Evolutionary conservation across 1,284 basidiomycete species (phyloP).

Genomic region (Sporisorium graminicola): DNA sequence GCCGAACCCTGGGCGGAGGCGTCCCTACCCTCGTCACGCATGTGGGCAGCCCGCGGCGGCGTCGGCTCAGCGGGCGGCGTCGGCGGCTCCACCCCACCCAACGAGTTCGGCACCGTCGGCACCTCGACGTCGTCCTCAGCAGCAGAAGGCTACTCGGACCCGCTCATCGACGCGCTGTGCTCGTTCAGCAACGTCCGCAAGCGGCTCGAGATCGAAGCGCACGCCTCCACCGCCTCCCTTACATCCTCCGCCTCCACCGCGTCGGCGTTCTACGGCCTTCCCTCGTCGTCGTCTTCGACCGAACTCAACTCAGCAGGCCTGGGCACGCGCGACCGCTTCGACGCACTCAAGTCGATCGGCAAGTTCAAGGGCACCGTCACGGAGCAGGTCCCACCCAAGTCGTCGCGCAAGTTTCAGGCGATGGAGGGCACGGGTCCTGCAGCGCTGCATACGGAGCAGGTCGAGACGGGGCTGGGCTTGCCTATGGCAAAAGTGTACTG

Average conservation of each 20-base stretch:
- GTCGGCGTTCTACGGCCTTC: constrained; percentile 12
- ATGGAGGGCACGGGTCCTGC: constrained; percentile 52
- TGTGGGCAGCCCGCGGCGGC: constrained; percentile 26
- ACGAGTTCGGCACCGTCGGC: constrained; percentile 43
- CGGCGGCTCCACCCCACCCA: constrained; percentile 23
- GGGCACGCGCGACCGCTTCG: constrained; percentile 43
- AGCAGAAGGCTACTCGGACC: constrained; percentile 31
- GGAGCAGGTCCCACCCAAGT: constrained; percentile 43
- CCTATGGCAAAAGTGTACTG: constrained; percentile 65
- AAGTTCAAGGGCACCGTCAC: constrained; percentile 63
- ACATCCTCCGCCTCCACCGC: constrained; percentile 8
- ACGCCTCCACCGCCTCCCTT: too few relatives aligned
- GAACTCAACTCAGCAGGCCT: constrained; percentile 27
- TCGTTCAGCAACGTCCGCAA: constrained; percentile 60
- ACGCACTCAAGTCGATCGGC: constrained; percentile 48
- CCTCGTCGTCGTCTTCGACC: constrained; percentile 1
- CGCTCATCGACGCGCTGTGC: constrained; percentile 58
- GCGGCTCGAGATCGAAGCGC: constrained; percentile 56
- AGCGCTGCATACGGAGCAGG: constrained; percentile 44
- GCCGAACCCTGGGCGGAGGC: constrained; percentile 36
- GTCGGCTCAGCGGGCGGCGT: constrained; percentile 44
- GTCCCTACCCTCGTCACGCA: constrained; percentile 6
- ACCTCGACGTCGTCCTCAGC: constrained; percentile 20
- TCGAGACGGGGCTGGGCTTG: constrained; percentile 61
- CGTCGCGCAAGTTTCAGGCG: constrained; percentile 23